phyloP scores from a whole-genome alignment of 2,329 filamentous ascomycete species.

The Dactylonectria estremocensis region DNA sequence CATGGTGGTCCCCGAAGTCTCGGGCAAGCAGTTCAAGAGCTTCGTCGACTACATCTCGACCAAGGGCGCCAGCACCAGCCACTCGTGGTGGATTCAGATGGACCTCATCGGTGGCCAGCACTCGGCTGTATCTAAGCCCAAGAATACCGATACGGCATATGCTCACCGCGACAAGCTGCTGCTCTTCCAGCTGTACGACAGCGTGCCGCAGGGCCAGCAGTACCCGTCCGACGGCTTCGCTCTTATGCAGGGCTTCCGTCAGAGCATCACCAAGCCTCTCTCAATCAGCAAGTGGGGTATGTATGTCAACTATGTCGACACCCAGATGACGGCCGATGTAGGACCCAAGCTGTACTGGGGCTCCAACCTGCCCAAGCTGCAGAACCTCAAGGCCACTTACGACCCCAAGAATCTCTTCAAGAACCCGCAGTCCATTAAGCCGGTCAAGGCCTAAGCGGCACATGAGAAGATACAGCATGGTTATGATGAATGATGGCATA shows the following conservation, averaged over 20 bases:
- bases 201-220: slow-evolving; percentile 39
- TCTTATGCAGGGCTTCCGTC: slow-evolving; percentile 53
- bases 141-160: slow-evolving; percentile 53
- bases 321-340: slow-evolving; percentile 51
- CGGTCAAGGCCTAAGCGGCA: neutral
- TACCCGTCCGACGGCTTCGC: slow-evolving; percentile 56
- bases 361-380: slow-evolving; percentile 51
- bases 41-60: slow-evolving; percentile 47
- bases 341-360: slow-evolving; percentile 58
- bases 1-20: slow-evolving; percentile 43
- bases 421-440: slow-evolving; percentile 53
- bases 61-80: slow-evolving; percentile 35
- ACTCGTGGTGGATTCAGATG: slow-evolving; percentile 49
- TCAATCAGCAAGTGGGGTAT: slow-evolving; percentile 53
- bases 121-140: slow-evolving; percentile 54
- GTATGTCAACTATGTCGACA: slow-evolving; percentile 61
- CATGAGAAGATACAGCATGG: neutral
- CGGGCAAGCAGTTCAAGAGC: slow-evolving; percentile 39
- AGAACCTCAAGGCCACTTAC: slow-evolving; percentile 54
- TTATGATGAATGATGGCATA: neutral
- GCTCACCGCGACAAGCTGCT: slow-evolving; percentile 62
- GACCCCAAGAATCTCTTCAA: slow-evolving; percentile 58
- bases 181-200: slow-evolving; percentile 67
- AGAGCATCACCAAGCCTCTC: slow-evolving; percentile 50
- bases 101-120: slow-evolving; percentile 54